Evolutionary conservation across 1,139 yeast species (phyloP).

Genomic region (Kurtzmaniella natalensis): DNA sequence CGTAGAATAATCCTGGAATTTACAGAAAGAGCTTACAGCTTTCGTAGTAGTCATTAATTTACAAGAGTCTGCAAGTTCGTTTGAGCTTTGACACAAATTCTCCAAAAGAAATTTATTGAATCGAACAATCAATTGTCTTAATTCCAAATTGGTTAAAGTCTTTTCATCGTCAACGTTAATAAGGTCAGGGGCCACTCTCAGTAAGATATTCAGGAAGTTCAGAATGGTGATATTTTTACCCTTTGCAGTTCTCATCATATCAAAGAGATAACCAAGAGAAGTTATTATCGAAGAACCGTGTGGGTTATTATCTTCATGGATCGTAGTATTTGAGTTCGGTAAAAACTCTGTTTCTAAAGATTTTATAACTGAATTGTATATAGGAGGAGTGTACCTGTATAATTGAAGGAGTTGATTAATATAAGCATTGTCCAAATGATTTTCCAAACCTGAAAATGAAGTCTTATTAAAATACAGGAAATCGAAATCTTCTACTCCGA

Average conservation of each 20-base stretch:
- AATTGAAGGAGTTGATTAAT: conserved; percentile 77
- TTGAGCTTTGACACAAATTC: conserved; percentile 2
- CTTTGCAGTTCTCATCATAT: conserved; percentile 81
- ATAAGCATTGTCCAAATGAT: conserved; percentile 78
- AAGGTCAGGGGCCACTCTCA: conserved; percentile 46
- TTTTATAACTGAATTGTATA: conserved; percentile 61
- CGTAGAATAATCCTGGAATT: conserved; percentile 5
- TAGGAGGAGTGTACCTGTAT: conserved; percentile 70
- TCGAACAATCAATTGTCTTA: conserved; percentile 42
- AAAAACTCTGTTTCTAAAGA: conserved; percentile 58
- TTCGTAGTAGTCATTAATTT: conserved; percentile 2
- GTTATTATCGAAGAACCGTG: conserved; percentile 57
- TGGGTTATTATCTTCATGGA: conserved; percentile 24
- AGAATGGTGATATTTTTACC: conserved; percentile 70
- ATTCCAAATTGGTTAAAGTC: conserved; percentile 29
- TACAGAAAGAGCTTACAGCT: conserved; percentile 6
- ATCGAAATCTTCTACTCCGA: conserved; percentile 94
- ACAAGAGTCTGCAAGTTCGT: not conserved
- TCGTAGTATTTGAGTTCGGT: conserved; percentile 33
- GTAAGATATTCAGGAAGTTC: conserved; percentile 50
- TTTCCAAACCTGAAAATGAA: conserved; percentile 77
- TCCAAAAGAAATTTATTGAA: conserved; percentile 52
- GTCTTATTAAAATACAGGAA: conserved; percentile 80
- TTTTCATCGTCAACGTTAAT: conserved; percentile 46
- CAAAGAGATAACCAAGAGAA: conserved; percentile 85